Conservation (phyloP, 1,284 basidiomycete species). For the Gymnopus androsaceus region DNA sequence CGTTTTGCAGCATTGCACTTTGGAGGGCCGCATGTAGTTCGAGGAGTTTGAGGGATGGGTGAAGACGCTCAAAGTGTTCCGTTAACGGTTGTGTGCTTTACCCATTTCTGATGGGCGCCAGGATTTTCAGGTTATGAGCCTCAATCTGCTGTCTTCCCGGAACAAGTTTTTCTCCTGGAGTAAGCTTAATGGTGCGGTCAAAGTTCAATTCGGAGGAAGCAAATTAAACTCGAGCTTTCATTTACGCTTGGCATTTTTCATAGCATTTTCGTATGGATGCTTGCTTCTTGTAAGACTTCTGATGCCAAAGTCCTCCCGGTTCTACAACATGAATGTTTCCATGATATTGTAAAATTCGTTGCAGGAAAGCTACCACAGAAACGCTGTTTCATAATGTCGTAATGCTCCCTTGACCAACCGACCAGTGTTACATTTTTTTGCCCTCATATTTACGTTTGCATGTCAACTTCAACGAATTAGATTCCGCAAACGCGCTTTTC, state of each 20-base stretch:
- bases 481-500: slow-evolving; percentile 9
- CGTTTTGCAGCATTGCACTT: too few species aligned
- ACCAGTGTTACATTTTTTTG: slow-evolving; percentile 17
- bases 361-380: neutral
- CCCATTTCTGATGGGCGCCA: too few species aligned
- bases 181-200: neutral
- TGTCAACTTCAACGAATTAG: slow-evolving; percentile 19
- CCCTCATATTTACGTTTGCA: slow-evolving; percentile 18
- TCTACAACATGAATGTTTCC: neutral
- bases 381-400: slow-evolving; percentile 16
- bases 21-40: too few species aligned
- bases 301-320: slow-evolving; percentile 12
- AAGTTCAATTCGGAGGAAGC: too few species aligned
- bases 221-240: slow-evolving; percentile 6
- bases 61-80: too few species aligned
- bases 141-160: neutral
- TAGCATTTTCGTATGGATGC: slow-evolving; percentile 17
- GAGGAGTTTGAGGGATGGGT: too few species aligned
- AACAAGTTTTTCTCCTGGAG: neutral
- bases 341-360: neutral
- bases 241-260: slow-evolving; percentile 19
- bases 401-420: slow-evolving; percentile 12
- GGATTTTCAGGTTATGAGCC: neutral
- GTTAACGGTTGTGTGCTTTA: too few species aligned
- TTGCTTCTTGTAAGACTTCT: slow-evolving; percentile 17